Conservation (phyloP, 345 rosid genomes). For the Raphanus sativus region DNA sequence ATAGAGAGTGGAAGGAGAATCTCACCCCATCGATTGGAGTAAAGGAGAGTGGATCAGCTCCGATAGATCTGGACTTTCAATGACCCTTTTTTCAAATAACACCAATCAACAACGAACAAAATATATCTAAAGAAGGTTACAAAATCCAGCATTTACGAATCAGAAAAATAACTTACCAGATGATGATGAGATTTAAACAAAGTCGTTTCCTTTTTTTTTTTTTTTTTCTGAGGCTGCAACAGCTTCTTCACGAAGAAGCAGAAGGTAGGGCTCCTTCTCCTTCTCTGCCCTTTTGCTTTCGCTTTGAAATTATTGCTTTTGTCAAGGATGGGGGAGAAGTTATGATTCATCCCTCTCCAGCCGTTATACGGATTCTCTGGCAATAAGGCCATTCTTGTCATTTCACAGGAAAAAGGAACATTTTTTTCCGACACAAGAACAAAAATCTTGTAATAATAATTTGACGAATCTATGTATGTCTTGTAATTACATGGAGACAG, state of each 20-base stretch:
- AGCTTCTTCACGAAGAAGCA: conserved; percentile 26
- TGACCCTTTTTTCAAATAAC: conserved; percentile 21
- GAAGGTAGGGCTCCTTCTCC: conserved; percentile 18
- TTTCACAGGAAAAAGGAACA: not conserved
- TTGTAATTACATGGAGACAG: not conserved
- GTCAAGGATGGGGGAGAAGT: conserved; percentile 16
- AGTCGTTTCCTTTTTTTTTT: conserved; percentile 27
- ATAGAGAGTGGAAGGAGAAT: conserved; percentile 31
- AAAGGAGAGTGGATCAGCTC: conserved; percentile 11
- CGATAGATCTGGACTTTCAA: conserved; percentile 45
- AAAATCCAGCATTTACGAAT: conserved; percentile 17
- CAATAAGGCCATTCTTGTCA: conserved; percentile 25
- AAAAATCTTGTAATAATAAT: conserved; percentile 6
- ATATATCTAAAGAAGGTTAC: not conserved
- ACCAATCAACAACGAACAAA: conserved; percentile 26
- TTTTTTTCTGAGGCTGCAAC: not conserved
- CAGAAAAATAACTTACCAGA: conserved; percentile 20
- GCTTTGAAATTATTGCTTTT: conserved; percentile 30
- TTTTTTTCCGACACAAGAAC: too few species aligned
- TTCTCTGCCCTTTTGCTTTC: conserved; percentile 24
- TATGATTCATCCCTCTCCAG: conserved; percentile 29
- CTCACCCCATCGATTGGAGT: conserved; percentile 76
- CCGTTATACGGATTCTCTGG: conserved; percentile 34
- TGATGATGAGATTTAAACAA: not conserved
- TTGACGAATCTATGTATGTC: not conserved